Base-by-base conservation (phyloP, 768 basidiomycete genomes). In the Pholiota microspora region DNA sequence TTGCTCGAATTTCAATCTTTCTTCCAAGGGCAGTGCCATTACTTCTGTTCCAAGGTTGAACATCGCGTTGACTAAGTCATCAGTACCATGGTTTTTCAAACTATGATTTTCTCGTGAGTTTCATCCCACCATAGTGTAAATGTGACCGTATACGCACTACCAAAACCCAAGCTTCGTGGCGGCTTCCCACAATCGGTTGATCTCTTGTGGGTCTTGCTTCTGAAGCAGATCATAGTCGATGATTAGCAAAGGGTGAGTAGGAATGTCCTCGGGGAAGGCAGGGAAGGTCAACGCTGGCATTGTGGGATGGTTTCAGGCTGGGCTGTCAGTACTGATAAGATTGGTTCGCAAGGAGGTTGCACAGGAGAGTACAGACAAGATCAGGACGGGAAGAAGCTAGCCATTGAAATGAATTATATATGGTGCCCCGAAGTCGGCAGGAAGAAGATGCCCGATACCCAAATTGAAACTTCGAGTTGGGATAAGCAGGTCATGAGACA, bases 161-260 rank as follows among this genome's bases (percentile, higher is more conserved):
- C 84, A 88, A 64, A 88, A 86, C 2, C 84, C 84, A 1, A 85
- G 71, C 42, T 77, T 72, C 0, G 79, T 84, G 7, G 77, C 80
- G 1, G 84, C 84, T 45, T 77, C 67, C 80, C 80, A 85, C 1
- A 88, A 73, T 46, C 69, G 71, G 31, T 79, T 73, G 7, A 78
- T 73, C 62, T 86, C 84, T 4, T 57, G 36, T 4, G 61, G 47
- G 50, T 83, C 73, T 0, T 75, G 64, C 0, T 67, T 67, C 35
- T 71, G 67, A 47, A 86, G 64, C 5, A 82, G 70, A 18, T 69
- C 62, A 54, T 78, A 85, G 69, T 85, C 83, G 36, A 86, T 71
- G 45, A 85, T 64, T 23, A 83, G 72, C 25, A 86, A 67, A 0
- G 82, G 79, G 59, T 82, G 80, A 2, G 79, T 80, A 8, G 77